These are phyloP conservation scores for Berberis vulgaris DNA, from an alignment of 164 flowering plant genomes.

Conservation along the genomic window DNA sequence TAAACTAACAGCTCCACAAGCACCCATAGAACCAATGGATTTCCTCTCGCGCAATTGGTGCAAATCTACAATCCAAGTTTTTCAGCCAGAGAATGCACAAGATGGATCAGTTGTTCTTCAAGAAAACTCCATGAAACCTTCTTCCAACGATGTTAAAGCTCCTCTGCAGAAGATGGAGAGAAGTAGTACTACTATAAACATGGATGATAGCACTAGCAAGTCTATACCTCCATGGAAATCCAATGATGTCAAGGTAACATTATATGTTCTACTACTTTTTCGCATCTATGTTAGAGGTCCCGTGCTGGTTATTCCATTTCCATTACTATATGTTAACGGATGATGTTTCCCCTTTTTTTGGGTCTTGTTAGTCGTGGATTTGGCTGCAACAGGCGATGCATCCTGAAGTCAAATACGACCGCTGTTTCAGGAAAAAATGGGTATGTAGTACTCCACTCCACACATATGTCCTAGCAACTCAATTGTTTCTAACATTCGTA, in stretches of 20 bases:
- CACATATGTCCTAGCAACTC: too few relatives aligned
- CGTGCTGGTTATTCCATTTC: too few relatives aligned
- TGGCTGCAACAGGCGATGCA: constrained; percentile 99
- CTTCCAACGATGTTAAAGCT: constrained; percentile 18
- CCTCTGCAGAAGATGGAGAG: constrained; percentile 4
- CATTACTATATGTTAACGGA: too few relatives aligned
- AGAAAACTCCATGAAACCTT: constrained; percentile 22
- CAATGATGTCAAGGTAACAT: constrained; percentile 70
- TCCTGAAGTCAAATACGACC: constrained; percentile 79
- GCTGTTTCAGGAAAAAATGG: constrained; percentile 67
- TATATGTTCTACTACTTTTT: too few relatives aligned
- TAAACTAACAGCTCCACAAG: constrained; percentile 38
- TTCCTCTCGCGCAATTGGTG: constrained; percentile 82
- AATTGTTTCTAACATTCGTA: too few relatives aligned
- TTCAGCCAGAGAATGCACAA: constrained; percentile 34
- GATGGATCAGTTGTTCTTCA: constrained; percentile 37
- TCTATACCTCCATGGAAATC: constrained; percentile 80
- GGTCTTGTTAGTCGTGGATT: constrained; percentile 70
- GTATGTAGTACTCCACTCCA: constrained; percentile 19
- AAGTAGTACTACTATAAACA: constrained; percentile 9
- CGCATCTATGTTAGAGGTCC: too few relatives aligned
- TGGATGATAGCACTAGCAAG: constrained; percentile 35
- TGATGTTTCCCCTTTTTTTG: neutral
- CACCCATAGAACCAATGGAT: constrained; percentile 74
- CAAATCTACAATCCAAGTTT: constrained; percentile 67